Conservation (phyloP, 441 rosid species). For the Omphalea diandra region DNA sequence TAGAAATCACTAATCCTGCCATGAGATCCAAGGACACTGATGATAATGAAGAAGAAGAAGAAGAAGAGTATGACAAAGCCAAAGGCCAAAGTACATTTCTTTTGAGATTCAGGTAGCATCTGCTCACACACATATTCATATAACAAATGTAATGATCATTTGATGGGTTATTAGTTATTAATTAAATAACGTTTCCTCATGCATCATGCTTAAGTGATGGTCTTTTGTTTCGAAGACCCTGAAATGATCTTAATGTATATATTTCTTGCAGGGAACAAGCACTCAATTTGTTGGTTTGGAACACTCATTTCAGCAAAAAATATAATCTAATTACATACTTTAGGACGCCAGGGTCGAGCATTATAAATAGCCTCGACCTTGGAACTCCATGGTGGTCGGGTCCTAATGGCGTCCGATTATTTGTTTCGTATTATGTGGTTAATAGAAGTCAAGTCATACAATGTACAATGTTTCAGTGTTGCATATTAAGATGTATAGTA, state of each 20-base stretch:
- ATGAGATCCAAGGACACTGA: too few relatives aligned
- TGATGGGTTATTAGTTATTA: too few relatives aligned
- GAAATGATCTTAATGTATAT: not conserved
- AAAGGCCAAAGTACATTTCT: not conserved
- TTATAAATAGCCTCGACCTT: slow-evolving; percentile 29
- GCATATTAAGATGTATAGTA: too few relatives aligned
- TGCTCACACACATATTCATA: too few relatives aligned
- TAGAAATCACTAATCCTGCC: too few relatives aligned
- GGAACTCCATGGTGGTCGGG: slow-evolving; percentile 12
- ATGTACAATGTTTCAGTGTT: too few relatives aligned
- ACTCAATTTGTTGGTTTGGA: slow-evolving; percentile 16
- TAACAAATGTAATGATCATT: too few relatives aligned
- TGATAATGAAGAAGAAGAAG: not conserved
- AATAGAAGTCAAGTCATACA: too few relatives aligned
- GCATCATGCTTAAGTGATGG: too few relatives aligned
- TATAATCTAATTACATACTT: not conserved
- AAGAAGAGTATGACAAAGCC: not conserved
- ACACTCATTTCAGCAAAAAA: slow-evolving; percentile 41
- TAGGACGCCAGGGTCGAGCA: not conserved
- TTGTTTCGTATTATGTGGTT: too few relatives aligned
- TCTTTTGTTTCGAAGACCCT: too few relatives aligned
- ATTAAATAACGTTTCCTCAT: too few relatives aligned
- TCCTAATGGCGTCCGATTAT: not conserved
- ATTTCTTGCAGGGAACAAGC: slow-evolving; percentile 12
- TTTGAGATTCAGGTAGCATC: not conserved